Evolutionary conservation across 176 grass and related monocot genomes (phyloP), one percentile per base, ranked within the genome.

Genomic region (Pharus latifolius): DNA sequence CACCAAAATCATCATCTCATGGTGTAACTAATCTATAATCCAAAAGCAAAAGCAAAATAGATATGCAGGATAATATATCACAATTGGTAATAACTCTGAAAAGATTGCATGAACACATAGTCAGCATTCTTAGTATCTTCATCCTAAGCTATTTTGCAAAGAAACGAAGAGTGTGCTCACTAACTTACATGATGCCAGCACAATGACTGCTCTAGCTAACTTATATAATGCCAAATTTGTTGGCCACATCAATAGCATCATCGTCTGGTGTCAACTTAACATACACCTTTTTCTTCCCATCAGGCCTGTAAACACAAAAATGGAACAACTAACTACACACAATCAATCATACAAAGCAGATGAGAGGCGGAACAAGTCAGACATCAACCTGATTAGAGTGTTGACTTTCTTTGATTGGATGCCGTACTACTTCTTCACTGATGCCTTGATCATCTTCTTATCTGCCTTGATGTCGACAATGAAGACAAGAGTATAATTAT

Each of bases 361-460:
- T n/a, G n/a, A n/a, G n/a, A n/a, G n/a, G n/a, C n/a, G n/a, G 2
- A 22, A 17, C 4, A 35, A 6, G 3, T 2, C 44, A 54, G 23
- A 2, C 8, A 30, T 55, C 48, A 52, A 92, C 89, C 89, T 92
- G 56, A 92, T 88, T 22, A 88, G 77, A 11, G 89, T 92, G 75
- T 92, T 88, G 33, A 92, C 85, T 61, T 92, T 92, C 69, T 92
- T 92, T 12, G 89, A 84, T 33, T 92, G 81, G 26, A 92, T 92
- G 69, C 85, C 89, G 1, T 92, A 92, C 89, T 88, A 85, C 69
- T 88, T 88, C 74, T 92, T 92, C 13, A 92, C 81, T 2, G 85
- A 84, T 52, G 81, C 89, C 81, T 92, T 92, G 32, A 92, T 92
- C 81, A 88, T 92, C 35, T 92, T 92, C 78, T 88, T 92, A 64